Percentiles rank a stretch among this genome's conserved stretches.
These are phyloP conservation scores for Tricholoma sp. DNA, from an alignment of 768 basidiomycete species.

Conservation along the genomic window DNA sequence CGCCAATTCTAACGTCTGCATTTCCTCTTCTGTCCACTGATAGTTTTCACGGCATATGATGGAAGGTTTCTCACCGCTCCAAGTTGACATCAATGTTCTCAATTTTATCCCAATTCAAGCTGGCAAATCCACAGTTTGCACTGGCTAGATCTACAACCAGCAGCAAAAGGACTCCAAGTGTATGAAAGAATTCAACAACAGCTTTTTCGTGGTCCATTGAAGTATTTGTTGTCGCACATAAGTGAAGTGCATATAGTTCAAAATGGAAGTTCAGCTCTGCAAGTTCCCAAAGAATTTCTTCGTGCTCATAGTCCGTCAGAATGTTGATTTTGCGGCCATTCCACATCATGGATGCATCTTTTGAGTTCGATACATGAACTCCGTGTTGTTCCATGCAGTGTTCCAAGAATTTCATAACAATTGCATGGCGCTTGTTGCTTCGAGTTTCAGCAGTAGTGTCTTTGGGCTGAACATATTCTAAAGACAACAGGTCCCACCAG, in stretches of 20 bases:
- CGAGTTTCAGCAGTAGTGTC: too few relatives aligned
- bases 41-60: not conserved
- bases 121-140: not conserved
- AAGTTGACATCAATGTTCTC: not conserved
- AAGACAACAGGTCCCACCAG: too few relatives aligned
- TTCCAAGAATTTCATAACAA: too few relatives aligned
- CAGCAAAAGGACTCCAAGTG: not conserved
- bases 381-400: too few relatives aligned
- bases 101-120: not conserved
- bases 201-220: too few relatives aligned
- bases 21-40: not conserved
- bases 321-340: not conserved
- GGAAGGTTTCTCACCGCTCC: not conserved
- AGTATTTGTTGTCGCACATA: too few relatives aligned
- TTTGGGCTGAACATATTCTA: too few relatives aligned
- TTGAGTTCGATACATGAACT: too few relatives aligned
- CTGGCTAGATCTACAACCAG: not conserved
- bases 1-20: not conserved
- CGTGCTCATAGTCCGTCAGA: not conserved
- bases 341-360: not conserved
- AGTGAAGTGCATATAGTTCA: not conserved
- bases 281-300: not conserved
- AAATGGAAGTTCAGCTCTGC: not conserved
- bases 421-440: too few relatives aligned
- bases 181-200: too few relatives aligned